Evolutionary conservation across 768 basidiomycete species (phyloP).

Genomic region (Termitomyces sp.): DNA sequence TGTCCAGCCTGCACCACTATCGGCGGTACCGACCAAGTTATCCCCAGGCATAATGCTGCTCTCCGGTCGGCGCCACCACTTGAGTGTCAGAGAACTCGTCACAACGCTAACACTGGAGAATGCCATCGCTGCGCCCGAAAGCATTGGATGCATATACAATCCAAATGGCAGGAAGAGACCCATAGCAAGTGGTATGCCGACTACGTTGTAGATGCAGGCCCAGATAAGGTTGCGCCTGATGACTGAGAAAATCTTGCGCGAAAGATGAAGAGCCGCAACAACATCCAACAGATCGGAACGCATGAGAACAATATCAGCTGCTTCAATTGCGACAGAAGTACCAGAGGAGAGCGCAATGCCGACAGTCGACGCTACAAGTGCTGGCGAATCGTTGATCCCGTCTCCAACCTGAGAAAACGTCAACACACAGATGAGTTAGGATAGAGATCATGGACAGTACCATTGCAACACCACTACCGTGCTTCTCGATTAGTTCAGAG

Average conservation of each 20-base stretch:
- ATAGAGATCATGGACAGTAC: conserved; percentile 34
- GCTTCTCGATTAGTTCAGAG: conserved; percentile 69
- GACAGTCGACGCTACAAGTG: conserved; percentile 91
- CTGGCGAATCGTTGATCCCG: conserved; percentile 98
- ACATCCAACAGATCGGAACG: conserved; percentile 95
- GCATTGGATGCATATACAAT: conserved; percentile 94
- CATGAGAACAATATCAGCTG: conserved; percentile 98
- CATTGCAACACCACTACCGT: conserved; percentile 83
- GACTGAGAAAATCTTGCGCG: conserved; percentile 80
- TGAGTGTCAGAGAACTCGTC: conserved; percentile 79
- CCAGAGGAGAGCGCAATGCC: conserved; percentile 96
- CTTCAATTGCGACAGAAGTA: conserved; percentile 96
- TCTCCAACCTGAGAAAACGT: conserved; percentile 74
- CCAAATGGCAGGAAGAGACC: conserved; percentile 91
- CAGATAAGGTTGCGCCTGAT: conserved; percentile 93
- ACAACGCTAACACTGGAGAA: conserved; percentile 97
- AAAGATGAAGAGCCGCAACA: conserved; percentile 92
- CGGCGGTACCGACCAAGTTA: not conserved
- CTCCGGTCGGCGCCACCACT: conserved; percentile 74
- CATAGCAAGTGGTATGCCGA: conserved; percentile 98
- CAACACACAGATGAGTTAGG: conserved; percentile 2
- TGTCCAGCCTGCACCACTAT: conserved; percentile 34
- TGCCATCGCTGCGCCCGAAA: conserved; percentile 98
- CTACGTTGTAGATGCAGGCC: conserved; percentile 92
- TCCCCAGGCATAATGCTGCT: conserved; percentile 69